phyloP scores from a whole-genome alignment of 352 stramenopile genomes.

The Stramenopiles sp. region DNA sequence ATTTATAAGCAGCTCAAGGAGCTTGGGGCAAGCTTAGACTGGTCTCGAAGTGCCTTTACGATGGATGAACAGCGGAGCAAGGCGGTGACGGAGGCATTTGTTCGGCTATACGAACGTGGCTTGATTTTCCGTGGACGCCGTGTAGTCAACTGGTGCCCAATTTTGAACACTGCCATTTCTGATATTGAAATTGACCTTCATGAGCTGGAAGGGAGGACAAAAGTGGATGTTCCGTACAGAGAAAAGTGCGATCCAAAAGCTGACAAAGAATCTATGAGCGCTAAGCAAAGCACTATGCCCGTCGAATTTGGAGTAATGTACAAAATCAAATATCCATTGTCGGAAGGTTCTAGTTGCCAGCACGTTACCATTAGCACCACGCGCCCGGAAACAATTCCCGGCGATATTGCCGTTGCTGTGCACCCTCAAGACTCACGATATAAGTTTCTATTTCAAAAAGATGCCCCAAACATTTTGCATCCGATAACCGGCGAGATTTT shows the following conservation, averaged over 20 bases:
- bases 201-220: slow-evolving; percentile 69
- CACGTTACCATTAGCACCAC: slow-evolving; percentile 88
- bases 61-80: slow-evolving; percentile 84
- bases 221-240: slow-evolving; percentile 51
- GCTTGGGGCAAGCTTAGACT: slow-evolving; percentile 85
- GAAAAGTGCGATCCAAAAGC: slow-evolving; percentile 2
- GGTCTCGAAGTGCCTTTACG: slow-evolving; percentile 87
- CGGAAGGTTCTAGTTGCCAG: slow-evolving; percentile 38
- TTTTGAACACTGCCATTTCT: slow-evolving; percentile 80
- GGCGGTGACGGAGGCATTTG: slow-evolving; percentile 89
- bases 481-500: slow-evolving; percentile 2
- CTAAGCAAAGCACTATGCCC: slow-evolving; percentile 19
- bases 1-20: slow-evolving; percentile 85
- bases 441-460: slow-evolving; percentile 38
- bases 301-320: slow-evolving; percentile 76
- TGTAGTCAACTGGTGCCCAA: slow-evolving; percentile 94
- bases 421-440: slow-evolving; percentile 89
- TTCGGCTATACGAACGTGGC: slow-evolving; percentile 81
- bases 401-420: slow-evolving; percentile 89
- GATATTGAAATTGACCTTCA: slow-evolving; percentile 94
- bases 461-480: background rate
- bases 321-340: slow-evolving; percentile 62
- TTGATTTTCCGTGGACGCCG: slow-evolving; percentile 84
- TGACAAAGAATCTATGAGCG: background rate
- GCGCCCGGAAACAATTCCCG: slow-evolving; percentile 93